A percentile compares a stretch with the other conserved stretches of the same genome.
These are phyloP conservation scores for Colletotrichum graminicola DNA, from an alignment of 2,329 filamentous ascomycete species.

Conservation along the genomic window DNA sequence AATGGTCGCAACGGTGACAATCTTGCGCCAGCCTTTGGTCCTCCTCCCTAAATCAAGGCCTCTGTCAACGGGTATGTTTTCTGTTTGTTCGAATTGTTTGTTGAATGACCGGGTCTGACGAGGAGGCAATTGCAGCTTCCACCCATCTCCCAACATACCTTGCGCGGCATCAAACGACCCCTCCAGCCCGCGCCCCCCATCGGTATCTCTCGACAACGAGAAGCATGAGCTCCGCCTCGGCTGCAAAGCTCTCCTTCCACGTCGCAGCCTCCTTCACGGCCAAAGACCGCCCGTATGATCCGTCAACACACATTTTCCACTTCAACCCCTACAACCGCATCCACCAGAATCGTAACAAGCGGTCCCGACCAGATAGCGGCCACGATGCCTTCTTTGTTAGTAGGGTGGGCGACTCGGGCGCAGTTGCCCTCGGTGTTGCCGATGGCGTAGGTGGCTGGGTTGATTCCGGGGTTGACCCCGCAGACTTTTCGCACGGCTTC, in stretches of 20 bases:
- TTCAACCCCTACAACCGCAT: conserved; percentile 76
- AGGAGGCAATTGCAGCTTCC: conserved; percentile 17
- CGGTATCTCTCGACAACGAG: conserved; percentile 29
- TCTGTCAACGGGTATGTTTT: conserved; percentile 13
- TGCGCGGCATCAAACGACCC: conserved; percentile 19
- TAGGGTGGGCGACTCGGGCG: conserved; percentile 77
- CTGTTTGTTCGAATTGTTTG: not conserved
- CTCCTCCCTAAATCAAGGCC: conserved; percentile 12
- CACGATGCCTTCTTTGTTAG: conserved; percentile 97
- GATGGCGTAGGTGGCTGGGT: conserved; percentile 97
- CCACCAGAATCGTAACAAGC: conserved; percentile 66
- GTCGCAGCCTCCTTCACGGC: conserved; percentile 81
- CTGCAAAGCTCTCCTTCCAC: conserved; percentile 70
- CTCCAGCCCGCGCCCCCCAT: conserved; percentile 6
- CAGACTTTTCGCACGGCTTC: conserved; percentile 93
- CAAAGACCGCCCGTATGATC: conserved; percentile 77
- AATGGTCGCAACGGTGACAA: conserved; percentile 40
- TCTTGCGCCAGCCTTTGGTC: conserved; percentile 40
- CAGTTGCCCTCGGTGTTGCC: conserved; percentile 87
- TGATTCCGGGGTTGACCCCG: conserved; percentile 91
- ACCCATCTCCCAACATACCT: not conserved
- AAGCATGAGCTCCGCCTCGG: conserved; percentile 28
- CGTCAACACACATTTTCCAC: conserved; percentile 76
- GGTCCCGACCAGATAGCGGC: conserved; percentile 79
- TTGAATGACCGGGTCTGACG: not conserved